Evolutionary conservation across 805 yeast species (phyloP).

Genomic region (Komagataella mondaviorum): DNA sequence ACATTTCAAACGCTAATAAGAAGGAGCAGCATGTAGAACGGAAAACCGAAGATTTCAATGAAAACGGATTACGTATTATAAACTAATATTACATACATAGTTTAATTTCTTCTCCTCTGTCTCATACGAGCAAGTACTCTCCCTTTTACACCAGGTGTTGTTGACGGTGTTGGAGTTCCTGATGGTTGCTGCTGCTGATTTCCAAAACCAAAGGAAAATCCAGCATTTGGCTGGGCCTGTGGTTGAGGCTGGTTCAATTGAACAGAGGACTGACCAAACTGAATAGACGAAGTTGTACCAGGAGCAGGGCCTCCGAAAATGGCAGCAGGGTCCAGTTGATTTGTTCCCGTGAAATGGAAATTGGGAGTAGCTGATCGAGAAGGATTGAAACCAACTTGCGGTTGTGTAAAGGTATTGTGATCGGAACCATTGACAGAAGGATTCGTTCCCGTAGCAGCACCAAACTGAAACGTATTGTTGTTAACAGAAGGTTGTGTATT

Average conservation of each 20-base stretch:
- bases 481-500: not conserved
- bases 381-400: conserved; percentile 7
- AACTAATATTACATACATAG: not conserved
- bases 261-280: not conserved
- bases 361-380: conserved; percentile 17
- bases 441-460: not conserved
- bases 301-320: conserved; percentile 9
- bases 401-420: conserved; percentile 3
- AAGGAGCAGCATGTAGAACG: not conserved
- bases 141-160: not conserved
- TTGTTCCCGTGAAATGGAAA: conserved; percentile 17
- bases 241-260: not conserved
- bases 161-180: not conserved
- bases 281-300: conserved; percentile 5
- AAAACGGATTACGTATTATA: not conserved
- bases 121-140: conserved; percentile 9
- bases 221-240: not conserved
- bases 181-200: not conserved
- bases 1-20: not conserved
- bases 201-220: not conserved
- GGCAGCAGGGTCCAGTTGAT: conserved; percentile 15
- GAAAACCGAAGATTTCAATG: not conserved
- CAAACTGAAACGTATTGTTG: not conserved
- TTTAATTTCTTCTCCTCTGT: conserved; percentile 9
- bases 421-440: not conserved